Conservation (phyloP, 1,284 basidiomycete genomes). For the Melampsora larici-populina region DNA sequence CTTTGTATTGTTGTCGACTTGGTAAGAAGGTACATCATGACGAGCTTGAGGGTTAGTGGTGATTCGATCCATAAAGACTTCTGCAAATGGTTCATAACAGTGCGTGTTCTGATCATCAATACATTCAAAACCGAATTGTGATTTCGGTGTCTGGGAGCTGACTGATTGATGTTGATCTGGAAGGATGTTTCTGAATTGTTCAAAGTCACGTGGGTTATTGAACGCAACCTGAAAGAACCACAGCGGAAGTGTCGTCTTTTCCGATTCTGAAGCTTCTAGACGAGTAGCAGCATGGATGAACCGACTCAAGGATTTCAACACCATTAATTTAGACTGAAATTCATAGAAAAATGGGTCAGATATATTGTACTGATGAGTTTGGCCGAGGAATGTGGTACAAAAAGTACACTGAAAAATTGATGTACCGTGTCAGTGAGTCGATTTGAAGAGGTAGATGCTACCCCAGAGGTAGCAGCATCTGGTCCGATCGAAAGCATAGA, state of each 20-base stretch:
- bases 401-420: not conserved
- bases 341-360: not conserved
- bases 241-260: conserved; percentile 14
- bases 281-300: conserved; percentile 30
- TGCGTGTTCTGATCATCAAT: conserved; percentile 11
- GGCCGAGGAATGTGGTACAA: not conserved
- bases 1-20: conserved; percentile 26
- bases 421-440: conserved; percentile 30
- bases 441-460: conserved; percentile 29
- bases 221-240: conserved; percentile 39
- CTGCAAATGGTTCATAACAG: conserved; percentile 30
- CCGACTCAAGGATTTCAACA: conserved; percentile 33
- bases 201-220: conserved; percentile 34
- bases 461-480: conserved; percentile 24
- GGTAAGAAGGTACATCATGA: conserved; percentile 49
- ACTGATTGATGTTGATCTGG: not conserved
- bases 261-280: not conserved
- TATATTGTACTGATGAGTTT: not conserved
- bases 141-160: not conserved
- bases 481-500: conserved; percentile 56
- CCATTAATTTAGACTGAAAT: conserved; percentile 34
- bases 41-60: conserved; percentile 24
- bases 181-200: conserved; percentile 17
- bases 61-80: conserved; percentile 25
- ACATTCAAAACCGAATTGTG: not conserved